phyloP scores from a whole-genome alignment of 768 basidiomycete species.

The Coprinellus micaceus region DNA sequence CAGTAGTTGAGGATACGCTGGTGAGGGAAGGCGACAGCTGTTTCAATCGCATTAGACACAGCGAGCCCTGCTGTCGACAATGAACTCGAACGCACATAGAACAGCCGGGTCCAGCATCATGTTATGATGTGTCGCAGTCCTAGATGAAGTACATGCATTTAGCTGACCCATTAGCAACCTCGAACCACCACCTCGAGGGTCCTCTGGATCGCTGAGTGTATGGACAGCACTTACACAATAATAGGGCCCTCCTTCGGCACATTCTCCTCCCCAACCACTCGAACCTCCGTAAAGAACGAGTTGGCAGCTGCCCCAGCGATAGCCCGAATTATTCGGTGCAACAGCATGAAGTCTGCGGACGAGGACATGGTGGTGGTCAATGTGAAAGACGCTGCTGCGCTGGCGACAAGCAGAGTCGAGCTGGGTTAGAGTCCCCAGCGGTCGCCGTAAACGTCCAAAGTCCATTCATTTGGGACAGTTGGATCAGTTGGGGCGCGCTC shows the following conservation, averaged over 20 bases:
- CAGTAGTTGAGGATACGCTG: constrained; percentile 82
- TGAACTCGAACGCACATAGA: constrained; percentile 67
- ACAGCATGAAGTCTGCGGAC: constrained; percentile 35
- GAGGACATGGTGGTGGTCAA: constrained; percentile 4
- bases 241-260: constrained; percentile 87
- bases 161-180: too few relatives aligned
- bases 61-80: too few relatives aligned
- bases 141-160: constrained; percentile 10
- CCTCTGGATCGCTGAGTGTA: too few relatives aligned
- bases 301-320: constrained; percentile 71
- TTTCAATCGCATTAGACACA: constrained; percentile 5
- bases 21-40: constrained; percentile 82
- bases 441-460: too few relatives aligned
- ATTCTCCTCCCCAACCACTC: constrained; percentile 83
- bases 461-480: too few relatives aligned
- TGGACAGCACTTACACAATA: constrained; percentile 89
- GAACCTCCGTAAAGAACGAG: constrained; percentile 87
- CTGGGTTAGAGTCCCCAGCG: neutral
- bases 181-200: too few relatives aligned
- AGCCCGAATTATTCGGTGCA: constrained; percentile 69
- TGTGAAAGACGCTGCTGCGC: too few relatives aligned
- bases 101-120: constrained; percentile 91
- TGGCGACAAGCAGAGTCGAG: neutral
- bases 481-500: neutral
- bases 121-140: constrained; percentile 67